phyloP scores from a whole-genome alignment of 306 rosid genomes.

The Rosa rugosa region DNA sequence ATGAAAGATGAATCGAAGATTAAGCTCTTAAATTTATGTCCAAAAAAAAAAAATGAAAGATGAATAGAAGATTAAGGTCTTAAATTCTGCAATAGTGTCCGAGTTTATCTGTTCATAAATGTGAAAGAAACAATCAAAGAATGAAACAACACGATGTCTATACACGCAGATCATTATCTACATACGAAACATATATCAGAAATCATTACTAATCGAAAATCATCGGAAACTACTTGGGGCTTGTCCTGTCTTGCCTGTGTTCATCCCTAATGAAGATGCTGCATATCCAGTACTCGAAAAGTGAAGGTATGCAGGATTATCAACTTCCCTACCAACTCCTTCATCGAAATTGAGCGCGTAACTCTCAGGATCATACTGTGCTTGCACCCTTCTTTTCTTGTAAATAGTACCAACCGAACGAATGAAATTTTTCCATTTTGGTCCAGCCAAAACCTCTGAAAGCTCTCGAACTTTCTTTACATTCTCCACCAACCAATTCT shows the following conservation, averaged over 20 bases:
- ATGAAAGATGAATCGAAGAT: not conserved
- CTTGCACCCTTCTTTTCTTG: constrained; percentile 29
- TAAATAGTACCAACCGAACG: constrained; percentile 13
- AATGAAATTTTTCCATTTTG: constrained; percentile 39
- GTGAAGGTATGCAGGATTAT: constrained; percentile 1
- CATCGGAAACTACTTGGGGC: not conserved
- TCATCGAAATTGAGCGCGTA: constrained; percentile 54
- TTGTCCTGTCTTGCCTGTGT: constrained; percentile 1
- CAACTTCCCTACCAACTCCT: constrained; percentile 20
- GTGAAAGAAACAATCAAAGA: constrained; percentile 1
- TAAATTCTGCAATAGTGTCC: not conserved
- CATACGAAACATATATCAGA: not conserved
- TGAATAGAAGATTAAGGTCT: not conserved
- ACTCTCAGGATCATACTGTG: constrained; percentile 46
- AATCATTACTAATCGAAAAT: not conserved
- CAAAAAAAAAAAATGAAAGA: not conserved
- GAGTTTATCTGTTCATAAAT: not conserved
- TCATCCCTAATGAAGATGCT: constrained; percentile 13
- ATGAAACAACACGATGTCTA: constrained; percentile 3
- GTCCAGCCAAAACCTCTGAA: constrained; percentile 34
- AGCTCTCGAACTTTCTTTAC: constrained; percentile 32
- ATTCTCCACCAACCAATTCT: constrained; percentile 25
- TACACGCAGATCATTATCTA: not conserved
- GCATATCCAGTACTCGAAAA: constrained; percentile 27
- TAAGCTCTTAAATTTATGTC: not conserved